These are phyloP conservation scores for Hemisphaericaspora xylofermentans DNA, from an alignment of 1,139 yeast genomes.

Conservation along the genomic window DNA sequence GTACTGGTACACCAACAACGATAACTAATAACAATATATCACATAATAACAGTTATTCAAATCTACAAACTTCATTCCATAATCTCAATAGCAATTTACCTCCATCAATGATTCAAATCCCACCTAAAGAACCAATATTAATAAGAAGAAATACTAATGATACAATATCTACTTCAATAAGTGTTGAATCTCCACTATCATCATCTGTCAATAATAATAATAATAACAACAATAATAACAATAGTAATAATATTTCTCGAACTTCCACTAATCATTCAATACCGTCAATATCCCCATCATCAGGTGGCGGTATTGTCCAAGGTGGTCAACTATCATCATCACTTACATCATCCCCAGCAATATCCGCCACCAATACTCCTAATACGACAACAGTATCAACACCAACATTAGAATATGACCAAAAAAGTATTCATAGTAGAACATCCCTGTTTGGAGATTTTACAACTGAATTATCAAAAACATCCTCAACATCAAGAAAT, in stretches of 20 bases:
- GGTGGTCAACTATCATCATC: slow-evolving; percentile 12
- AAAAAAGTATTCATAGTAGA: slow-evolving; percentile 11
- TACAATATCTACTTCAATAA: slow-evolving; percentile 12
- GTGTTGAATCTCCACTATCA: slow-evolving; percentile 10
- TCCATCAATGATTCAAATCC: slow-evolving; percentile 67
- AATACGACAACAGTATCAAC: slow-evolving; percentile 5
- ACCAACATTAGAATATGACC: slow-evolving; percentile 1
- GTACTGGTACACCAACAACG: slow-evolving; percentile 9
- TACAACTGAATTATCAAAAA: slow-evolving; percentile 10
- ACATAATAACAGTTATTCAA: slow-evolving; percentile 13
- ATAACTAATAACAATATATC: slow-evolving; percentile 5
- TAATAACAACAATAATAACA: slow-evolving; percentile 10
- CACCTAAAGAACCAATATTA: slow-evolving; percentile 69
- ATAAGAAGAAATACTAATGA: slow-evolving; percentile 42
- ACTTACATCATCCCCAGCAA: slow-evolving; percentile 4
- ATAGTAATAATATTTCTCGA: slow-evolving; percentile 18
- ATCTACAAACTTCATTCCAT: slow-evolving; percentile 15
- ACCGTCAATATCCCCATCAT: slow-evolving; percentile 12
- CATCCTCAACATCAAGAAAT: slow-evolving; percentile 7
- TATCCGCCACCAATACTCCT: background rate
- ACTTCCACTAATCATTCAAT: slow-evolving; percentile 40
- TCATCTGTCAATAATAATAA: slow-evolving; percentile 7
- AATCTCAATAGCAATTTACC: slow-evolving; percentile 46
- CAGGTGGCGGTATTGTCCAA: no score
- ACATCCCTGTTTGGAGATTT: slow-evolving; percentile 13